Percentiles rank a stretch among this genome's conserved stretches.
These are phyloP conservation scores for Aspergillus ochraceoroseus DNA, from an alignment of 2,329 filamentous ascomycete genomes.

Conservation along the genomic window DNA sequence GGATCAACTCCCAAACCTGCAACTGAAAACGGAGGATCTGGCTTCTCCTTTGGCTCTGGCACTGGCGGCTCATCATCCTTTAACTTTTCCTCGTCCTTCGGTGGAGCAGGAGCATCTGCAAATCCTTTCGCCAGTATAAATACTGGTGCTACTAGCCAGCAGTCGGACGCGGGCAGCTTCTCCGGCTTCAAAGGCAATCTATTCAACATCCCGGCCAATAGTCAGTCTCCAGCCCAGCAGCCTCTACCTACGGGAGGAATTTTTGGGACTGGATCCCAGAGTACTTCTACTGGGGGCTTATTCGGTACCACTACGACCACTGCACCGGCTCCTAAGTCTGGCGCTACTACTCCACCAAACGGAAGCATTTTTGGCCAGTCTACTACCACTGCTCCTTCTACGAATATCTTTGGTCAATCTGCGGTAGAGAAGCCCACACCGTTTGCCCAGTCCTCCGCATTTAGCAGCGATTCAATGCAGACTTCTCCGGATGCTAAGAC, in stretches of 20 bases:
- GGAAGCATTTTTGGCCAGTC: constrained; percentile 24
- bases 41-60: constrained; percentile 31
- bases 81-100: constrained; percentile 29
- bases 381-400: constrained; percentile 15
- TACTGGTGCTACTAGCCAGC: constrained; percentile 20
- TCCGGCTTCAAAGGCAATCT: constrained; percentile 33
- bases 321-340: constrained; percentile 15
- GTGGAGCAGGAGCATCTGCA: constrained; percentile 17
- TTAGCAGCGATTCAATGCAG: constrained; percentile 31
- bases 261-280: constrained; percentile 20
- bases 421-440: constrained; percentile 21
- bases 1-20: constrained; percentile 21
- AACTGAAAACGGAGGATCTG: constrained; percentile 25
- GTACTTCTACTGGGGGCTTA: constrained; percentile 15
- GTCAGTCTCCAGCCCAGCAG: constrained; percentile 22
- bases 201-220: constrained; percentile 29
- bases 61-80: constrained; percentile 28
- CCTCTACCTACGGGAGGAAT: constrained; percentile 20
- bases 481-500: constrained; percentile 32
- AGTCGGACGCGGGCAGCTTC: constrained; percentile 20
- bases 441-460: constrained; percentile 28
- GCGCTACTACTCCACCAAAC: constrained; percentile 18
- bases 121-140: constrained; percentile 38
- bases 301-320: constrained; percentile 19
- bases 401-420: constrained; percentile 24